These are phyloP conservation scores for Epicoccum nigrum DNA, from an alignment of 2,329 filamentous ascomycete species.

Conservation along the genomic window DNA sequence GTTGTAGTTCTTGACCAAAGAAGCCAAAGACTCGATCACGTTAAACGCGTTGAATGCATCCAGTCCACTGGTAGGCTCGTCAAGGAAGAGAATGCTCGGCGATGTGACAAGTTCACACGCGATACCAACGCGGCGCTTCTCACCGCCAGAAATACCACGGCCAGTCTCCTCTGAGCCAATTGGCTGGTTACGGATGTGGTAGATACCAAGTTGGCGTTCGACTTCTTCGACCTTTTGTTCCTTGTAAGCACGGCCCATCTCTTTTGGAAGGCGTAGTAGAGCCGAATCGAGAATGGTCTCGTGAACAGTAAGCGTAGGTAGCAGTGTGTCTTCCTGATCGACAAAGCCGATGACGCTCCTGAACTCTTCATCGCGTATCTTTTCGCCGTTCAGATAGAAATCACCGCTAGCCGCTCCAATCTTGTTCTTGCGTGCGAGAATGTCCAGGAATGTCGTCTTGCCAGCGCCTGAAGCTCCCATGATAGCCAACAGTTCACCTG, in stretches of 20 bases:
- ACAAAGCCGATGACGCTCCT: conserved; percentile 94
- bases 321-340: conserved; percentile 96
- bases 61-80: conserved; percentile 94
- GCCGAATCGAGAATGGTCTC: conserved; percentile 97
- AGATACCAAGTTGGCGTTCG: conserved; percentile 93
- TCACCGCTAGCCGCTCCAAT: conserved; percentile 77
- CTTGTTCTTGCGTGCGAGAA: conserved; percentile 96
- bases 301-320: conserved; percentile 94
- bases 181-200: conserved; percentile 90
- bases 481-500: conserved; percentile 94
- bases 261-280: conserved; percentile 84
- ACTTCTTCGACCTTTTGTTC: conserved; percentile 91
- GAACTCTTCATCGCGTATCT: conserved; percentile 82
- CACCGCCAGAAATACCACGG: conserved; percentile 93
- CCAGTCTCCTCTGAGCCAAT: conserved; percentile 97
- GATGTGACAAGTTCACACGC: conserved; percentile 97
- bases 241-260: conserved; percentile 88
- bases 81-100: conserved; percentile 94
- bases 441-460: conserved; percentile 96
- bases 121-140: conserved; percentile 95
- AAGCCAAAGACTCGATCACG: conserved; percentile 94
- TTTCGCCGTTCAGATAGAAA: conserved; percentile 93
- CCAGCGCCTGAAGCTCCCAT: conserved; percentile 98
- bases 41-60: conserved; percentile 99
- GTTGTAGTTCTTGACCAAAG: conserved; percentile 93